Evolutionary conservation across 2,329 filamentous ascomycete species (phyloP).

Genomic region (Apiospora malaysiana): DNA sequence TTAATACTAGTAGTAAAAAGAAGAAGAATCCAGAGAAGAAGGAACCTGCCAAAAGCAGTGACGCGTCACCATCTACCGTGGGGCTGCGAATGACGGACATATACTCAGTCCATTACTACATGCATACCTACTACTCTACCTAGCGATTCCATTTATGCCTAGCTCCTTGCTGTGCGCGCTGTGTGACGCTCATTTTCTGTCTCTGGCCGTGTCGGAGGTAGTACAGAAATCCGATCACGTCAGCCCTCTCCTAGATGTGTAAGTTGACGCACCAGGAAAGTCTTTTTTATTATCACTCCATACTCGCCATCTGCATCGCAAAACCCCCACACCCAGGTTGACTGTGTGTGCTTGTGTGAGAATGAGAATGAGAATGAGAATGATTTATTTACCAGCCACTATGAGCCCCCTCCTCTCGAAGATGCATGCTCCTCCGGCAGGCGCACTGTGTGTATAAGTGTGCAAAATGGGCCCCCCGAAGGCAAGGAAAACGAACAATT

Average conservation of each 20-base stretch:
- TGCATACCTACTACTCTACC: background rate
- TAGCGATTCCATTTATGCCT: background rate
- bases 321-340: background rate
- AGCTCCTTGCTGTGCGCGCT: background rate
- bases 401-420: background rate
- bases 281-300: background rate
- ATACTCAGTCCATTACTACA: background rate
- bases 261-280: too few relatives aligned
- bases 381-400: background rate
- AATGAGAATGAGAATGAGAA: too few relatives aligned
- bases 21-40: background rate
- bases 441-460: background rate
- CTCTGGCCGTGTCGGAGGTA: background rate
- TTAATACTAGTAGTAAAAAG: background rate
- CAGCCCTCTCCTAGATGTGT: background rate
- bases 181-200: background rate
- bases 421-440: background rate
- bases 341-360: background rate
- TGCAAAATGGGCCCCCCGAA: background rate
- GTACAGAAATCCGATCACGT: slow-evolving; percentile 14
- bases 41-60: slow-evolving; percentile 14
- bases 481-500: background rate
- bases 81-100: slow-evolving; percentile 14
- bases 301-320: background rate
- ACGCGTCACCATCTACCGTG: slow-evolving; percentile 7